Evolutionary conservation across 352 stramenopile genomes (phyloP).

Genomic region (Globisporangium lucens): DNA sequence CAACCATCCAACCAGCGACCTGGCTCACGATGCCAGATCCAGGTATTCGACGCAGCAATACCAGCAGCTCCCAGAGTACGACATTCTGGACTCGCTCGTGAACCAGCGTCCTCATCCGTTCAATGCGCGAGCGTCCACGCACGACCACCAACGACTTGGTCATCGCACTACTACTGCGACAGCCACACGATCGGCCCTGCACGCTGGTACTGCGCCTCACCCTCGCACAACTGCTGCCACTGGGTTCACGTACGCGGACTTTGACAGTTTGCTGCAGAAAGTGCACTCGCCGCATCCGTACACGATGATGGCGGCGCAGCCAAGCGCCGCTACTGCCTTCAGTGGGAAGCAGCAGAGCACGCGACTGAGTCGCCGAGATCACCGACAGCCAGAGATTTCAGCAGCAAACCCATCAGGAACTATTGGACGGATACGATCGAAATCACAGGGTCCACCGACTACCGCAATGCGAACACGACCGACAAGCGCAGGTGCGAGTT

Average conservation of each 20-base stretch:
- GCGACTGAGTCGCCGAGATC: constrained; percentile 8
- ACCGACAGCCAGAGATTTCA: constrained; percentile 2
- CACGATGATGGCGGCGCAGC: constrained; percentile 17
- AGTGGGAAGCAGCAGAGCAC: constrained; percentile 12
- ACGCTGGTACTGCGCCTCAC: background rate
- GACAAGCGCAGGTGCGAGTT: background rate
- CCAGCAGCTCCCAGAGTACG: constrained; percentile 15
- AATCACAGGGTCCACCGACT: constrained; percentile 15
- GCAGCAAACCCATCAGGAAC: background rate
- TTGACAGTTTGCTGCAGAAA: constrained; percentile 40
- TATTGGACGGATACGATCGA: constrained; percentile 11
- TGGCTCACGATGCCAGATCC: background rate
- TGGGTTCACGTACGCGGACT: constrained; percentile 26
- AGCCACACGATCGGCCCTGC: constrained; percentile 3
- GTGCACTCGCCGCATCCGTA: constrained; percentile 29
- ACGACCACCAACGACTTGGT: constrained; percentile 16
- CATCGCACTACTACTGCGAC: constrained; percentile 13
- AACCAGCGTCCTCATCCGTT: background rate
- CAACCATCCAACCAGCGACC: background rate
- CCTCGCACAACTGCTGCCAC: background rate
- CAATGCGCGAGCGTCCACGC: constrained; percentile 18
- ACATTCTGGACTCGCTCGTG: constrained; percentile 42
- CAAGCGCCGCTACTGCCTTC: background rate
- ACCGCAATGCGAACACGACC: constrained; percentile 6
- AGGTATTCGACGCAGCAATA: background rate